phyloP scores from a whole-genome alignment of 192 early-diverging fungal species.

The Dimargaris cristalligena region DNA sequence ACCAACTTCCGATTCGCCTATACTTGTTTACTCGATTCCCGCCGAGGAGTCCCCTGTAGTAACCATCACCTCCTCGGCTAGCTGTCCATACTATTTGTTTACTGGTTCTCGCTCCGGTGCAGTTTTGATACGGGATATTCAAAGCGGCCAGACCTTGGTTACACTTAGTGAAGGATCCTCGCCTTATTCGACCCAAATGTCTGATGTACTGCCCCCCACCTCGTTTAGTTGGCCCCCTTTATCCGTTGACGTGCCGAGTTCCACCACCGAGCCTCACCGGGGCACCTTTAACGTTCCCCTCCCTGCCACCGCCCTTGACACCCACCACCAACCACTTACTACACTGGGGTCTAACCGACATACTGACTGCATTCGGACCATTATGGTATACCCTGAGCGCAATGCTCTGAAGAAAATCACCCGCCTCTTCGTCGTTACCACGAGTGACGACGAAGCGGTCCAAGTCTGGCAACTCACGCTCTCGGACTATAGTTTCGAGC shows the following conservation, averaged over 20 bases:
- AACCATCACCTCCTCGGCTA: too few relatives aligned
- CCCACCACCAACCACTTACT: neutral
- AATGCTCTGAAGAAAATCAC: neutral
- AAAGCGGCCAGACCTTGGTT: too few relatives aligned
- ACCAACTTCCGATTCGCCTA: neutral
- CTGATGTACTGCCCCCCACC: too few relatives aligned
- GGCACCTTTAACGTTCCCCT: neutral
- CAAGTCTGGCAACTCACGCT: slow-evolving; percentile 3
- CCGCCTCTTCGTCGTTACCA: neutral
- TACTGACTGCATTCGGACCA: neutral
- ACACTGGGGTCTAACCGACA: neutral
- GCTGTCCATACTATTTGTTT: too few relatives aligned
- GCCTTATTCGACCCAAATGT: too few relatives aligned
- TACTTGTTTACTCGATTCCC: neutral
- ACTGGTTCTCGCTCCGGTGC: too few relatives aligned
- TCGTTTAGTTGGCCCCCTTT: neutral
- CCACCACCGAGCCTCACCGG: neutral
- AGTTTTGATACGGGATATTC: too few relatives aligned
- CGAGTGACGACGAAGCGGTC: neutral
- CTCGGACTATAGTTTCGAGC: neutral
- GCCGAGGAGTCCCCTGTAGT: neutral
- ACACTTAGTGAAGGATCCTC: too few relatives aligned
- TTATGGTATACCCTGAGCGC: slow-evolving; percentile 2
- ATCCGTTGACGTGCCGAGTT: neutral
- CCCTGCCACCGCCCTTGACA: neutral